phyloP scores from a whole-genome alignment of 2,329 filamentous ascomycete genomes.

The Sporothrix phasma region DNA sequence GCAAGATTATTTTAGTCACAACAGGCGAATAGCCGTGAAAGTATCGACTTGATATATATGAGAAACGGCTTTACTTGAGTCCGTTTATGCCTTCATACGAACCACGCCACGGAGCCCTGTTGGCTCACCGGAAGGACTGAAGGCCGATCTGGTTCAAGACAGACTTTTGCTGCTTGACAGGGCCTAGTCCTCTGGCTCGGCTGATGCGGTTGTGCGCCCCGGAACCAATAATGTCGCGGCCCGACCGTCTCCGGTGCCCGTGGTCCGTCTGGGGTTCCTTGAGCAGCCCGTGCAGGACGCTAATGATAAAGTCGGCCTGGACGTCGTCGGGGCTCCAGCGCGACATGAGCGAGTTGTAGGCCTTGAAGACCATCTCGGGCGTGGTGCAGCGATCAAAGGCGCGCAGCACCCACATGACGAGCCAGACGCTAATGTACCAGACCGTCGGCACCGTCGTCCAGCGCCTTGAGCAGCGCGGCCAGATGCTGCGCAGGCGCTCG shows the following conservation, averaged over 20 bases:
- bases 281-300: slow-evolving; percentile 35
- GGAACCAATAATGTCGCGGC: neutral
- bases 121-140: neutral
- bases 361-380: slow-evolving; percentile 39
- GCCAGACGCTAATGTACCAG: slow-evolving; percentile 50
- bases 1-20: neutral
- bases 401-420: slow-evolving; percentile 49
- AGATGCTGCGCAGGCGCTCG: slow-evolving; percentile 56
- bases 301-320: slow-evolving; percentile 38
- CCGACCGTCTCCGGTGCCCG: neutral
- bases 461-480: slow-evolving; percentile 50
- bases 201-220: neutral
- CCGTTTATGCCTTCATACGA: too few species aligned
- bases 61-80: too few species aligned
- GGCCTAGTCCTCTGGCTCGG: neutral
- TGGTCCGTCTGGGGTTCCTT: slow-evolving; percentile 6
- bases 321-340: slow-evolving; percentile 37
- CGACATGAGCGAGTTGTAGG: slow-evolving; percentile 41
- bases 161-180: neutral
- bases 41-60: too few species aligned
- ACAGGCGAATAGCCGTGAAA: neutral
- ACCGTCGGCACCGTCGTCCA: slow-evolving; percentile 36
- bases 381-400: slow-evolving; percentile 55
- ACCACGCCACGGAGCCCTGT: too few species aligned
- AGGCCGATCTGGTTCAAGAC: neutral